phyloP scores from a whole-genome alignment of 192 early-diverging fungal species.

The Rhizoclosmatium sp. region DNA sequence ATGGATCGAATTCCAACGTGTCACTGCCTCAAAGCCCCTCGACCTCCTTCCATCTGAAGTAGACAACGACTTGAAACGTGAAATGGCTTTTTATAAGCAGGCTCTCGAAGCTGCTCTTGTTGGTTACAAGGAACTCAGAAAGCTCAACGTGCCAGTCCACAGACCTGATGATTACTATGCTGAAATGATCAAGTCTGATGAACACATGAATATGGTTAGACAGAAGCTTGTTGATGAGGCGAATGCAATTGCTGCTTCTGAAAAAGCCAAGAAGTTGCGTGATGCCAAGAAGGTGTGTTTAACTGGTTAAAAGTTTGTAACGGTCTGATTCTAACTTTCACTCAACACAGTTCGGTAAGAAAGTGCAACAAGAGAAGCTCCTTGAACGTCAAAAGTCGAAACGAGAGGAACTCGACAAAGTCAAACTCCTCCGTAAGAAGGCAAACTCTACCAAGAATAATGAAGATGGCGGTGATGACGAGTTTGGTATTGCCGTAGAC shows the following conservation, averaged over 20 bases:
- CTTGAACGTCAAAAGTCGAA: slow-evolving; percentile 88
- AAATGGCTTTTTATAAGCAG: slow-evolving; percentile 93
- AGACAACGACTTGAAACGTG: slow-evolving; percentile 90
- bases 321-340: no score
- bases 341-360: slow-evolving; percentile 81
- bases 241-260: slow-evolving; percentile 78
- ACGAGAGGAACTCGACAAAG: slow-evolving; percentile 89
- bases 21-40: slow-evolving; percentile 50
- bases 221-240: slow-evolving; percentile 86
- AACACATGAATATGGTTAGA: slow-evolving; percentile 91
- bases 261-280: slow-evolving; percentile 86
- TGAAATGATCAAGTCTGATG: slow-evolving; percentile 98
- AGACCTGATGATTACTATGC: slow-evolving; percentile 97
- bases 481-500: slow-evolving; percentile 78
- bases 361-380: slow-evolving; percentile 93
- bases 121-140: slow-evolving; percentile 69
- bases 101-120: slow-evolving; percentile 79
- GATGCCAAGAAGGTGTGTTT: slow-evolving; percentile 79
- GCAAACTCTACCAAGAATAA: slow-evolving; percentile 61
- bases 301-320: neutral
- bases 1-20: slow-evolving; percentile 56
- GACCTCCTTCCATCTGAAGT: slow-evolving; percentile 58
- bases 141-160: slow-evolving; percentile 75
- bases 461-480: slow-evolving; percentile 55
- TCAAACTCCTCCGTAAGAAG: slow-evolving; percentile 87